Evolutionary conservation across 805 yeast genomes (phyloP), one percentile per base, ranked within the genome.

Genomic region (Suhomyces sp.): DNA sequence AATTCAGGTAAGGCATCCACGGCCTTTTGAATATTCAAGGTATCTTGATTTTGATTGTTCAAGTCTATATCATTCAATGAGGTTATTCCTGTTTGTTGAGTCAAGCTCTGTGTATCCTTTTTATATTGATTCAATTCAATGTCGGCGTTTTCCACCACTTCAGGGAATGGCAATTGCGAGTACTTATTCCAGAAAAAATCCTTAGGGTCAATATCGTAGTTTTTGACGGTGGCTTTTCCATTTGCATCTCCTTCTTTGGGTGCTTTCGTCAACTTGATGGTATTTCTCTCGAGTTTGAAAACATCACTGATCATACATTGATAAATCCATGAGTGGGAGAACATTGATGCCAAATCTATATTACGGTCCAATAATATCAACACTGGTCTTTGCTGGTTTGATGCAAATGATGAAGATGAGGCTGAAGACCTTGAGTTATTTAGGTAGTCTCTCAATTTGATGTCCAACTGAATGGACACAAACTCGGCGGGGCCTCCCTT

Each of bases 121-220:
- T 90, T 91, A 63, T 93, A 93, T 36, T 73, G 70, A 40, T 82
- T 78, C 41, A 90, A 70, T 40, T 88, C 97, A 18, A 72, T 63
- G 53, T 93, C 98, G 14, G 95, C 95, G 60, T 87, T 87, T 58
- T 93, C 98, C 21, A 95, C 98, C n/a, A 95, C 98, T 56, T 91
- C 97, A 1, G 98, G 98, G 69, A 93, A 93, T 24, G 98, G 98
- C 38, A 87, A 65, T 33, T 83, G 83, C 9, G 95, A 72, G 61
- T 93, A 90, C 42, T 74, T 72, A 43, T 63, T 66, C 98, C 98
- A 93, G 63, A 93, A 93, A 56, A 85, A 86, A 65, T 93, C 99
- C 38, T 77, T 76, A 19, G 96, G 96, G 51, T 91, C 98, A 28
- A 93, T 74, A 56, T 93, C 98, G 57, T 83, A 84, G 42, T 77